A percentile compares a stretch with the other conserved stretches of the same genome.
phyloP scores from a whole-genome alignment of 768 basidiomycete genomes.

The Tulasnella sp. region DNA sequence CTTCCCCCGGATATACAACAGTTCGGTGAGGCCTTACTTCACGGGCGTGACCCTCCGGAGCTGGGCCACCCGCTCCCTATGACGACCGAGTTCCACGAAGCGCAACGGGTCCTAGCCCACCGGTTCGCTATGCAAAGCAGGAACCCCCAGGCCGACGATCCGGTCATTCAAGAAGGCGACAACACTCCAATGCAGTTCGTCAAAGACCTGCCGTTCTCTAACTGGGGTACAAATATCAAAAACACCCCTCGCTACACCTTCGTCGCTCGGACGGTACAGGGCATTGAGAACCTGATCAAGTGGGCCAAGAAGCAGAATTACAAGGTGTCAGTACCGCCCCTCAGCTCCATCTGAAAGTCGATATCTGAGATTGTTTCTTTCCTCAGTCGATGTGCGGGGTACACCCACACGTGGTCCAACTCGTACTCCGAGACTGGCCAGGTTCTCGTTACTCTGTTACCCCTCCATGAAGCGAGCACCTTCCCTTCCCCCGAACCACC shows the following conservation, averaged over 20 bases:
- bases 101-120: background rate
- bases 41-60: background rate
- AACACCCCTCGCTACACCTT: slow-evolving; percentile 11
- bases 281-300: background rate
- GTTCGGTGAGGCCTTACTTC: background rate
- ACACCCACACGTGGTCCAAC: background rate
- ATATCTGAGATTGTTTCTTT: background rate
- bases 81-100: background rate
- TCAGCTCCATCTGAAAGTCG: no score
- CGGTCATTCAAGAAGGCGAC: slow-evolving; percentile 1
- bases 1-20: background rate
- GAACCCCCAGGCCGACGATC: background rate
- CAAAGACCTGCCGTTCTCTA: background rate
- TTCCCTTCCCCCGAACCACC: background rate
- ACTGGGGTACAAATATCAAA: slow-evolving; percentile 9
- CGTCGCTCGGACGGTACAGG: background rate
- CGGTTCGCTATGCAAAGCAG: background rate
- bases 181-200: background rate
- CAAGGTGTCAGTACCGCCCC: background rate
- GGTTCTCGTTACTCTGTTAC: background rate
- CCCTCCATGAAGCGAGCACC: background rate
- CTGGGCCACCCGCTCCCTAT: background rate
- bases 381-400: background rate
- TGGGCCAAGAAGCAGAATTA: background rate
- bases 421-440: background rate